Base-by-base conservation (phyloP, 257 asterid genomes). In the Salvia rosmarinus region DNA sequence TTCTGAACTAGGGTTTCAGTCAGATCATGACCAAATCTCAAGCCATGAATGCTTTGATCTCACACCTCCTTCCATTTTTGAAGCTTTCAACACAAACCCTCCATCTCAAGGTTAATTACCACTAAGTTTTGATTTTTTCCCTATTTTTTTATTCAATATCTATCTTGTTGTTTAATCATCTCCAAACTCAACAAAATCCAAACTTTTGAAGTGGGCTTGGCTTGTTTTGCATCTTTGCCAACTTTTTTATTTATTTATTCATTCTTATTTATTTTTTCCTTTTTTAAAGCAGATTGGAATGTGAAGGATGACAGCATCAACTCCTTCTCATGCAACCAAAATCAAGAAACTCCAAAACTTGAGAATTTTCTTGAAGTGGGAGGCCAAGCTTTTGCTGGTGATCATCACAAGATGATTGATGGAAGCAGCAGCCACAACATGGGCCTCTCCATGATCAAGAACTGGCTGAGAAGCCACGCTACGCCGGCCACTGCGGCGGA, bases 381-480 rank as follows among this genome's bases (percentile, higher is more conserved):
- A 55, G 80, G 83, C 75, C 77, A 66, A 30, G 60, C 80, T 13
- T 78, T 77, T 11, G n/a, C 64, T 51, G 69, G 1, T 35, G 40
- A 37, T 37, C 42, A 49, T 7, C 30, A 64, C 3, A 6, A 2
- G 9, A 37, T 37, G 42, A 37, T 37, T 37, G 9, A 37, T 37
- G 42, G 42, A 37, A 4, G 32, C 52, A 50, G 23, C 21, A 52
- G 32, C 35, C 78, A 54, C 47, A 77, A 80, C 25, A 77, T 88
- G 50, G 96, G 95, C 3, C 72, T 90, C 11, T 90, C 95, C 17
- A 88, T 85, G 95, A 88, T 88, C 70, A 88, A 88, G 71, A 86
- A 78, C 79, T 90, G 95, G 91, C 83, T 88, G 42, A 73, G 93
- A 28, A 88, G 79, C 64, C 81, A 79, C 40, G 85, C 82, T 0